A percentile compares a stretch with the other conserved stretches of the same genome.
Evolutionary conservation across 495 filamentous ascomycete genomes (phyloP).

Genomic region (Talaromyces nanjingensis): DNA sequence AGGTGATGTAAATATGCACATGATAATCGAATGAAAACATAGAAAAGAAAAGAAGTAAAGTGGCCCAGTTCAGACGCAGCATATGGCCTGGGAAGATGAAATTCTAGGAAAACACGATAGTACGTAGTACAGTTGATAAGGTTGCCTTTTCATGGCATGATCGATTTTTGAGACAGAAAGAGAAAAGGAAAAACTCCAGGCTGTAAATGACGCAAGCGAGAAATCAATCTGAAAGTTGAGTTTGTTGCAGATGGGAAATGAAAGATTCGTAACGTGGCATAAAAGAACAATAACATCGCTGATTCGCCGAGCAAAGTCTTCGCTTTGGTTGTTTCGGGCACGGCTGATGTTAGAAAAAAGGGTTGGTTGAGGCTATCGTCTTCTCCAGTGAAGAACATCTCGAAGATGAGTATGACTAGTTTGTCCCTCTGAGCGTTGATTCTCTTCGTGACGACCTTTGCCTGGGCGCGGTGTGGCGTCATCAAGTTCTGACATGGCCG

Average conservation of each 20-base stretch:
- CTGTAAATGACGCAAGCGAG: not conserved
- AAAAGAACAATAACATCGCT: not conserved
- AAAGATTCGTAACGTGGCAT: slow-evolving; percentile 4
- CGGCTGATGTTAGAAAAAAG: not conserved
- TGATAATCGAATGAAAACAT: not conserved
- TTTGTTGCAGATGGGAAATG: slow-evolving; percentile 2
- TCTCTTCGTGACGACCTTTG: slow-evolving; percentile 1
- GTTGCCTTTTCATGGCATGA: not conserved
- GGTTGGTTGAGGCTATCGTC: not conserved
- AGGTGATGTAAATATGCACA: not conserved
- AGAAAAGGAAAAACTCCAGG: not conserved
- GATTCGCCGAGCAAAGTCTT: no score
- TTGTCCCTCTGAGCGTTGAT: not conserved
- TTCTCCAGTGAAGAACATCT: slow-evolving; percentile 5
- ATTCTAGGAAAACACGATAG: not conserved
- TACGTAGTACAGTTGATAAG: not conserved
- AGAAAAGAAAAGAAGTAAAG: slow-evolving; percentile 2
- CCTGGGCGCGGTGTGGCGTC: not conserved
- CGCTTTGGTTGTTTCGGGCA: no score
- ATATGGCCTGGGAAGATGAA: not conserved
- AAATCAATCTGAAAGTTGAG: not conserved
- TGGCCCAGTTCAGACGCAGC: not conserved
- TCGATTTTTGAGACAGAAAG: no score
- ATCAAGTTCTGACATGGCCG: slow-evolving; percentile 2
- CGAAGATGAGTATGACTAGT: slow-evolving; percentile 1